These are phyloP conservation scores for Leucaena leucocephala DNA, from an alignment of 306 rosid genomes.

Conservation along the genomic window DNA sequence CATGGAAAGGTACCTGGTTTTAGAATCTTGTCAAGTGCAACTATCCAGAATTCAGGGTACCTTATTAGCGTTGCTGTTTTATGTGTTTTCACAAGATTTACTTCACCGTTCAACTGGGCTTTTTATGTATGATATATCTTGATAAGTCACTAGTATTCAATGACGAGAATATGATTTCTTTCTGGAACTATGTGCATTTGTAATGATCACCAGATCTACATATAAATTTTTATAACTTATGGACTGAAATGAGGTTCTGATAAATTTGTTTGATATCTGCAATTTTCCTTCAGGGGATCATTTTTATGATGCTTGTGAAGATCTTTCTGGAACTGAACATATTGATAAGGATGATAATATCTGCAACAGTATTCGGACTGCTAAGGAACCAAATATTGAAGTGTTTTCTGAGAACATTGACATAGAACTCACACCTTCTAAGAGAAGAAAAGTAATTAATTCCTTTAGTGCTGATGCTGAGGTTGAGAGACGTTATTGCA, in stretches of 20 bases:
- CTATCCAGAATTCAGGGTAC: background rate
- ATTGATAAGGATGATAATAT: constrained; percentile 43
- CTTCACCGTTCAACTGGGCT: background rate
- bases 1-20: background rate
- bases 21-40: background rate
- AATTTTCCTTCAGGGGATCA: constrained; percentile 65
- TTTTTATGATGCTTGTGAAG: constrained; percentile 75
- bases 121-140: background rate
- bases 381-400: constrained; percentile 41
- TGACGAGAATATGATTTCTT: background rate
- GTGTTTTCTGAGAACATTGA: constrained; percentile 40
- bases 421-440: constrained; percentile 52
- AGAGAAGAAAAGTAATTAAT: constrained; percentile 66
- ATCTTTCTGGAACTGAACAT: constrained; percentile 41
- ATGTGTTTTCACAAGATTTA: background rate
- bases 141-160: background rate
- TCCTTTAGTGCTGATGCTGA: constrained; percentile 41
- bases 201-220: background rate
- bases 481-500: constrained; percentile 40
- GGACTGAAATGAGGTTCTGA: constrained; percentile 27
- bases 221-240: constrained; percentile 12
- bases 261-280: constrained; percentile 33
- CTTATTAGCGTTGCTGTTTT: background rate
- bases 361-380: constrained; percentile 31
- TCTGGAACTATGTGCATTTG: background rate